phyloP scores from a whole-genome alignment of 495 filamentous ascomycete species.

The Hypomontagnella monticulosa region DNA sequence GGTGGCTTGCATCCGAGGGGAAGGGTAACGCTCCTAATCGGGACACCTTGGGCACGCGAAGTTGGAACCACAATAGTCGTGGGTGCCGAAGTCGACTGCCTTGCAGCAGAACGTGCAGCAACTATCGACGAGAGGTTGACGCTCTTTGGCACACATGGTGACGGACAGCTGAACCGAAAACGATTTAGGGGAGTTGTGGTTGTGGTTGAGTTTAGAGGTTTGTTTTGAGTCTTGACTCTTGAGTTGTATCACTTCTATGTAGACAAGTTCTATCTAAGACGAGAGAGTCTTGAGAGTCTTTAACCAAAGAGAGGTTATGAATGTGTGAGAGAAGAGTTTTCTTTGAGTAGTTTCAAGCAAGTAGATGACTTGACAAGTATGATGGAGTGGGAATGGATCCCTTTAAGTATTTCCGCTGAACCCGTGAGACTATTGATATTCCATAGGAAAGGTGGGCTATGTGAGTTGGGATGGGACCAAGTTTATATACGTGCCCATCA shows the following conservation, averaged over 20 bases:
- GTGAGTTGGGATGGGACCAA: constrained; percentile 39
- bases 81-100: constrained; percentile 61
- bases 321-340: constrained; percentile 10
- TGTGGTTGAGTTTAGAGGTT: background rate
- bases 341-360: constrained; percentile 2
- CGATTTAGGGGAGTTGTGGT: constrained; percentile 14
- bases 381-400: constrained; percentile 26
- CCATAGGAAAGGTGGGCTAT: constrained; percentile 29
- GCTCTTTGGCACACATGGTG: constrained; percentile 58
- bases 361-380: constrained; percentile 22
- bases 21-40: constrained; percentile 46
- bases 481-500: constrained; percentile 40
- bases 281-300: constrained; percentile 17
- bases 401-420: constrained; percentile 36
- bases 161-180: constrained; percentile 27
- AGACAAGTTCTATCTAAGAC: constrained; percentile 21
- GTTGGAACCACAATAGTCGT: constrained; percentile 59
- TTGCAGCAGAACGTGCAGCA: constrained; percentile 65
- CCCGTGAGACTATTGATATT: constrained; percentile 30
- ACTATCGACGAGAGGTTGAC: constrained; percentile 57
- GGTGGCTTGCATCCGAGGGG: constrained; percentile 30
- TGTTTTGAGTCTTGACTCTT: constrained; percentile 17
- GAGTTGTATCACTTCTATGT: constrained; percentile 24
- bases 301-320: constrained; percentile 8
- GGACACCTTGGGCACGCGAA: constrained; percentile 57